Evolutionary conservation across 1,284 basidiomycete genomes (phyloP).

Genomic region (Tetrapyrgos nigripes): DNA sequence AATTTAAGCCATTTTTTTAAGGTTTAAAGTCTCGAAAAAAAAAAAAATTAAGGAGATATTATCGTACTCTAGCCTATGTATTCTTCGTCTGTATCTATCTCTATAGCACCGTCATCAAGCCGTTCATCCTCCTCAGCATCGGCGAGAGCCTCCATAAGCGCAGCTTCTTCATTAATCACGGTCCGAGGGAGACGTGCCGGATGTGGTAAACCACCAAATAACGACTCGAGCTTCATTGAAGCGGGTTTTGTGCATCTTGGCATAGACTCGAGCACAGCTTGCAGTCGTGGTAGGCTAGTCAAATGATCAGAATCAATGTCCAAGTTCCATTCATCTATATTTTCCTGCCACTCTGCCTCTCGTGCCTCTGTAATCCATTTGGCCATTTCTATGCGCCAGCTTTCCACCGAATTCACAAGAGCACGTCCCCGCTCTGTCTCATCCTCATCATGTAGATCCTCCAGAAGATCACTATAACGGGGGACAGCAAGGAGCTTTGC

Average conservation of each 20-base stretch:
- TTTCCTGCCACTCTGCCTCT: conserved; percentile 5
- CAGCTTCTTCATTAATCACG: conserved; percentile 6
- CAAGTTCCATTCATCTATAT: neutral
- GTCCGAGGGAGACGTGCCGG: neutral
- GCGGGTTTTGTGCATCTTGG: neutral
- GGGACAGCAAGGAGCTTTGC: conserved; percentile 8
- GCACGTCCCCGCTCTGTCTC: conserved; percentile 4
- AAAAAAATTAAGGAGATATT: too few relatives aligned
- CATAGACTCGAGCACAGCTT: neutral
- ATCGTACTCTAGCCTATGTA: too few relatives aligned
- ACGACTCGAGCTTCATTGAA: neutral
- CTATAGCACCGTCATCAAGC: too few relatives aligned
- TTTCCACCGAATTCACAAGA: neutral
- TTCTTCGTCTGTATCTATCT: too few relatives aligned
- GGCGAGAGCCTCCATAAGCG: conserved; percentile 12
- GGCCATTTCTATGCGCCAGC: conserved; percentile 10
- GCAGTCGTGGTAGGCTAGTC: neutral
- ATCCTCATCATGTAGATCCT: conserved; percentile 7
- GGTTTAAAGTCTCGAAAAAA: too few relatives aligned
- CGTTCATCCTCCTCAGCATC: conserved; percentile 10
- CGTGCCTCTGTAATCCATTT: conserved; percentile 4
- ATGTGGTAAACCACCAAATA: neutral
- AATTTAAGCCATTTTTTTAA: conserved; percentile 4
- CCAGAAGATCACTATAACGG: conserved; percentile 10
- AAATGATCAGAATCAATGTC: too few relatives aligned